Conservation (phyloP, 78 protist species). For the Isochrysis galbana region DNA sequence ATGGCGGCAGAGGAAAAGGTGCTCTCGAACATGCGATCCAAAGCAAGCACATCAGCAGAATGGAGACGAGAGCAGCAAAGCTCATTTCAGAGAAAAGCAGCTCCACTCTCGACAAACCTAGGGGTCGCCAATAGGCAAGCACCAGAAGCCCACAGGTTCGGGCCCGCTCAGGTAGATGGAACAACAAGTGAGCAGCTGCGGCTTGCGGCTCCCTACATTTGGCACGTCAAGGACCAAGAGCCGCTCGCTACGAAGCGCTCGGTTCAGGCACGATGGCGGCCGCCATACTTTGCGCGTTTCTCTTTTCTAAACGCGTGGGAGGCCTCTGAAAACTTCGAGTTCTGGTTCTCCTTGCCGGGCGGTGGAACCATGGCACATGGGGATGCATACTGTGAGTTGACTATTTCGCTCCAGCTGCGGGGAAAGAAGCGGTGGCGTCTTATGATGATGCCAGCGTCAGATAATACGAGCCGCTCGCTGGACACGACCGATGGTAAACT, state of each 20-base stretch:
- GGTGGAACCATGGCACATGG: neutral
- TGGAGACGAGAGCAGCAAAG: too few relatives aligned
- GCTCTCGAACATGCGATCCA: too few relatives aligned
- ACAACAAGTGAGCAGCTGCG: neutral
- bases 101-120: too few relatives aligned
- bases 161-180: too few relatives aligned
- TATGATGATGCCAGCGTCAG: neutral
- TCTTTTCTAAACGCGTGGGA: neutral
- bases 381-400: neutral
- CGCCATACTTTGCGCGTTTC: neutral
- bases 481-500: too few relatives aligned
- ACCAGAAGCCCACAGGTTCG: too few relatives aligned
- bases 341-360: neutral
- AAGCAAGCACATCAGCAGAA: too few relatives aligned
- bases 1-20: neutral
- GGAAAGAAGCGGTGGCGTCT: neutral
- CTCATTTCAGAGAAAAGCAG: too few relatives aligned
- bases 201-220: neutral
- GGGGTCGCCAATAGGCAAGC: too few relatives aligned
- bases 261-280: neutral
- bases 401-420: neutral
- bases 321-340: neutral
- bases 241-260: neutral
- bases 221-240: neutral
- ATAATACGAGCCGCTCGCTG: too few relatives aligned